Evolutionary conservation across 352 stramenopile genomes (phyloP).

Genomic region (Phytophthora hybrid): DNA sequence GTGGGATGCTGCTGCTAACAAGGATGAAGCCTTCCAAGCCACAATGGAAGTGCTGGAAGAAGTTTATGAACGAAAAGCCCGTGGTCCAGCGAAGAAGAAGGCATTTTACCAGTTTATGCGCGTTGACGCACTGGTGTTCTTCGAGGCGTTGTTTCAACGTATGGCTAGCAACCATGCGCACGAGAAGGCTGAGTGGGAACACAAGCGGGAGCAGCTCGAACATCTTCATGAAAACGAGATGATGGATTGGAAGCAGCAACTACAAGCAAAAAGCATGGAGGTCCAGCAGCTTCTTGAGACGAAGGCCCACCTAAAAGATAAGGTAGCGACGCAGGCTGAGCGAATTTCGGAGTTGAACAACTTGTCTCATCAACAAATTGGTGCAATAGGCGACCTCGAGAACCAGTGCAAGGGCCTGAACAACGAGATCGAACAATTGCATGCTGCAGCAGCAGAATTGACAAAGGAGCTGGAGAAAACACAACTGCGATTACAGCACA

Average conservation of each 20-base stretch:
- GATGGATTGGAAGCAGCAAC: slow-evolving; percentile 50
- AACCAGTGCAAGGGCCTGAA: slow-evolving; percentile 39
- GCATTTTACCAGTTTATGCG: slow-evolving; percentile 76
- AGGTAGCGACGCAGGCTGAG: slow-evolving; percentile 46
- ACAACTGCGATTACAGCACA: slow-evolving; percentile 57
- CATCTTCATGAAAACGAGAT: slow-evolving; percentile 49
- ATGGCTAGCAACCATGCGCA: slow-evolving; percentile 40
- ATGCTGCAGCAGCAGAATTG: slow-evolving; percentile 35
- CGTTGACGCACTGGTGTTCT: slow-evolving; percentile 57
- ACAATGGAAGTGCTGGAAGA: slow-evolving; percentile 62
- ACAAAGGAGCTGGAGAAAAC: slow-evolving; percentile 68
- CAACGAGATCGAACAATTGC: slow-evolving; percentile 44
- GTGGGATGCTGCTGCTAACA: slow-evolving; percentile 44
- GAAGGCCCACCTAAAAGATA: slow-evolving; percentile 67
- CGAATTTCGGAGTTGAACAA: slow-evolving; percentile 54
- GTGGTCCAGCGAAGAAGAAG: slow-evolving; percentile 74
- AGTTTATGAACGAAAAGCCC: slow-evolving; percentile 65
- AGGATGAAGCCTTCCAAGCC: slow-evolving; percentile 38
- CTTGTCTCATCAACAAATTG: slow-evolving; percentile 48
- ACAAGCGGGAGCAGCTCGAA: slow-evolving; percentile 42
- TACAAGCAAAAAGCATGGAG: slow-evolving; percentile 61
- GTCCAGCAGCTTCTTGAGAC: slow-evolving; percentile 51
- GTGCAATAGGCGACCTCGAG: slow-evolving; percentile 43
- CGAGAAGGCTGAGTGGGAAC: slow-evolving; percentile 39
- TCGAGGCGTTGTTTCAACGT: slow-evolving; percentile 57